Evolutionary conservation across 345 rosid species (phyloP).

Genomic region (Bruguiera gymnorhiza): DNA sequence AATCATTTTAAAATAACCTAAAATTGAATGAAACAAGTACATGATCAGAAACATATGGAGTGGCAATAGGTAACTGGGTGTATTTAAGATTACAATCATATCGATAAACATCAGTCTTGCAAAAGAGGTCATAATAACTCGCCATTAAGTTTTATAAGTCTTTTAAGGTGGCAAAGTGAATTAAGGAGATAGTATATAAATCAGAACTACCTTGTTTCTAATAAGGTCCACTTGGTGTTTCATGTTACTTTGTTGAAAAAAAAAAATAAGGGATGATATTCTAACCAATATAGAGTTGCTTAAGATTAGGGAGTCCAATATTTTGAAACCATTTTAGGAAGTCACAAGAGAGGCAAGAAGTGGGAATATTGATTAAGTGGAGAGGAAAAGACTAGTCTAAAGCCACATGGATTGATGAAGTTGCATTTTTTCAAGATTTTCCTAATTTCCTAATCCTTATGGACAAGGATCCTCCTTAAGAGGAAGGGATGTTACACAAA

Average conservation of each 20-base stretch:
- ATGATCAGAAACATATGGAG: background rate
- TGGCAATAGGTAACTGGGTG: background rate
- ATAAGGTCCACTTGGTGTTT: too few species aligned
- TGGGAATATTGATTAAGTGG: too few species aligned
- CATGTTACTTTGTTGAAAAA: too few species aligned
- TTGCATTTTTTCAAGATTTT: too few species aligned
- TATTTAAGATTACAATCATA: background rate
- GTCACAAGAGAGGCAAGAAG: accelerated
- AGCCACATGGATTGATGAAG: too few species aligned
- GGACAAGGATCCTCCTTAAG: too few species aligned
- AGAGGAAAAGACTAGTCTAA: too few species aligned
- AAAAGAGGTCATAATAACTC: background rate
- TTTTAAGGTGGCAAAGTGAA: background rate
- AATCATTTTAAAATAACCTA: background rate
- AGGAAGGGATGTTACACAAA: too few species aligned
- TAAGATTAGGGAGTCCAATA: accelerated
- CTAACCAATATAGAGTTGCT: accelerated
- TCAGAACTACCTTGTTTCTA: background rate
- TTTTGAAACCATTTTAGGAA: too few species aligned
- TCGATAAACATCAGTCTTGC: background rate
- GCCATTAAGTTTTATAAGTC: background rate
- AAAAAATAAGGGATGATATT: too few species aligned
- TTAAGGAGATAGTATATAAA: background rate
- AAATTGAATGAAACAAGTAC: background rate
- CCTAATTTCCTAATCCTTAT: too few species aligned